Evolutionary conservation across 805 yeast species (phyloP), one percentile per base, ranked within the genome.

Genomic region (Blastobotrys attinorum): DNA sequence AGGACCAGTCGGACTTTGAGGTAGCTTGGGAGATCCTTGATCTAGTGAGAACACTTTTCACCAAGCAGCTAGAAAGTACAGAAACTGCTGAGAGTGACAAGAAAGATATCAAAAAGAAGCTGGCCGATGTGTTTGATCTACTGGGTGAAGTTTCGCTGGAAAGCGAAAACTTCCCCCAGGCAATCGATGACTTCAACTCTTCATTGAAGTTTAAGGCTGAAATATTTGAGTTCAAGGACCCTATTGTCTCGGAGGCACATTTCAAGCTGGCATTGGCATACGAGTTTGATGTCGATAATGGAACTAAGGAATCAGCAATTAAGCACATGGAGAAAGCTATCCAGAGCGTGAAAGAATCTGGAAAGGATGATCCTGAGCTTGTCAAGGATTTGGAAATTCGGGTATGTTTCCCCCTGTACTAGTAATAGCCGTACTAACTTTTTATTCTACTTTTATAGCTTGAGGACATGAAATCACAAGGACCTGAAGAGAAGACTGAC

Each of bases 121-220:
- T 88, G 18, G 78, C 89, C 0, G 89, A 85, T 45, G 75, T 81
- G 1, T 83, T 79, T 58, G 89, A 83, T 56, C 62, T 89, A 8
- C 68, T 88, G 15, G 97, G 97, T 25, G 97, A 90, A 58, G 83
- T 89, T 7, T 81, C 95, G 0, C 68, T 89, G 36, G 98, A 90
- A 58, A 76, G 92, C 1, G 97, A 90, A 54, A 85, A 86, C 61
- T 88, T 88, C 61, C 64, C 69, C 13, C 94, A 86, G 60, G 85
- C 96, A 0, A 74, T 81, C 0, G 65, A 66, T 16, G 96, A 89
- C 60, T 76, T 87, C 45, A 65, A 70, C 38, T 63, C 73, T 16
- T 70, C 86, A 33, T 68, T 84, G 27, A 63, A 73, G 22, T 62
- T 81, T 36, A 72, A 84, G 58, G 56, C 65, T 40, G 63, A 75